Percentiles rank a stretch among this genome's conserved stretches.
Conservation (phyloP, 2,329 filamentous ascomycete genomes). For the Leptodontidium sp. region DNA sequence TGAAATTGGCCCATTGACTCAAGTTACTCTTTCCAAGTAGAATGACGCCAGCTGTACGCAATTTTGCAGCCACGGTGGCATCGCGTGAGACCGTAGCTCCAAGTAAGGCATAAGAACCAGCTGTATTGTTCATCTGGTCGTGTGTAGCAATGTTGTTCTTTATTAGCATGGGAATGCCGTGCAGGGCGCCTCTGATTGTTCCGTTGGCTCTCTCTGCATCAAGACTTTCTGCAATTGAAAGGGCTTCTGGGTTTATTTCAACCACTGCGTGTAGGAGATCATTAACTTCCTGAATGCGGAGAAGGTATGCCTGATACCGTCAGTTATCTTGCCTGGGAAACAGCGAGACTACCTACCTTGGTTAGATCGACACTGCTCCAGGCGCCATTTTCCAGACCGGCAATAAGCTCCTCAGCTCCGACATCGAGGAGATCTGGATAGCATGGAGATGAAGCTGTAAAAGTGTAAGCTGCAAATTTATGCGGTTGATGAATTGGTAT, state of each 20-base stretch:
- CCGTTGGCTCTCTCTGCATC: constrained; percentile 43
- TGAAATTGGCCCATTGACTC: constrained; percentile 64
- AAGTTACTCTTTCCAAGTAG: constrained; percentile 52
- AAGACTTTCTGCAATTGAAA: constrained; percentile 42
- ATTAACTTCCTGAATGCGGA: constrained; percentile 41
- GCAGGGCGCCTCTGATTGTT: constrained; percentile 51
- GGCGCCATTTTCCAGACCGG: constrained; percentile 56
- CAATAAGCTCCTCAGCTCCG: constrained; percentile 58
- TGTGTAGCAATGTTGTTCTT: constrained; percentile 68
- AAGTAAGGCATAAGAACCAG: constrained; percentile 39
- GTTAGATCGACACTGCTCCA: constrained; percentile 67
- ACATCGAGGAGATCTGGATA: constrained; percentile 57
- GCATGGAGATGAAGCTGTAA: constrained; percentile 6
- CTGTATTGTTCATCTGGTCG: constrained; percentile 61
- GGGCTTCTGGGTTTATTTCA: constrained; percentile 47
- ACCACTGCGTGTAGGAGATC: constrained; percentile 39
- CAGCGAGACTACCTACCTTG: constrained; percentile 53
- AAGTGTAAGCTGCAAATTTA: background rate
- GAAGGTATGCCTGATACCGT: constrained; percentile 38
- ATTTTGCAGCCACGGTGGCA: constrained; percentile 38
- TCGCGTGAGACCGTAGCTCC: constrained; percentile 39
- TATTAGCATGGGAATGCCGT: constrained; percentile 67
- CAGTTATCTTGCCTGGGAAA: background rate
- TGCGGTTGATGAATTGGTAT: background rate
- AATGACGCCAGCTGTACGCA: constrained; percentile 39